Evolutionary conservation across 495 filamentous ascomycete genomes (phyloP).

Genomic region (Aspergillus saccharolyticus): DNA sequence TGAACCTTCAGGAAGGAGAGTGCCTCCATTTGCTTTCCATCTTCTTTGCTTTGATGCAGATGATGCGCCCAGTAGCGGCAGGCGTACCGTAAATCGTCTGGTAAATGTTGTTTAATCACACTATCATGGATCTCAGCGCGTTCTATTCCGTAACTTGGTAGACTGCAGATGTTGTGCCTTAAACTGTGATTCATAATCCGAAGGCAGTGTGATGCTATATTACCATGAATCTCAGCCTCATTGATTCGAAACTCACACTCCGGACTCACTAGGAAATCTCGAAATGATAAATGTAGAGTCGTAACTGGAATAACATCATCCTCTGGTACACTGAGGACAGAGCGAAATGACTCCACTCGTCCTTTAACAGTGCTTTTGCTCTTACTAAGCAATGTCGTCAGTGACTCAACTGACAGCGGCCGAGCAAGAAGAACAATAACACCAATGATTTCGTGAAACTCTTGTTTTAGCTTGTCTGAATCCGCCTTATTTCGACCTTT

Average conservation of each 20-base stretch:
- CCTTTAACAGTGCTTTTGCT: not conserved
- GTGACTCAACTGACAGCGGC: conserved; percentile 18
- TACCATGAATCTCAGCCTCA: conserved; percentile 9
- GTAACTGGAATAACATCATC: conserved; percentile 14
- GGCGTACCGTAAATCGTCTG: conserved; percentile 32
- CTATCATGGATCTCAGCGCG: conserved; percentile 17
- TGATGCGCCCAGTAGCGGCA: conserved; percentile 44
- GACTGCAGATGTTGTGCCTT: conserved; percentile 35
- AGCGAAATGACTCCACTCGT: conserved; percentile 17
- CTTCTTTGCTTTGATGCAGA: conserved; percentile 26
- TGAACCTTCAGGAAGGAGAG: conserved; percentile 29
- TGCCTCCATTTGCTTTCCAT: conserved; percentile 14
- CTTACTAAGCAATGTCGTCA: conserved; percentile 13
- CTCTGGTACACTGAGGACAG: conserved; percentile 23
- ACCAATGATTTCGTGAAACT: conserved; percentile 20
- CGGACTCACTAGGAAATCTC: conserved; percentile 21
- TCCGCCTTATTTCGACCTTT: not conserved
- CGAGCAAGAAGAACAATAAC: conserved; percentile 20
- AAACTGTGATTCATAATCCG: conserved; percentile 25
- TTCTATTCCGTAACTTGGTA: conserved; percentile 21
- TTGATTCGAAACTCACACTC: conserved; percentile 25
- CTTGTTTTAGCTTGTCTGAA: not conserved
- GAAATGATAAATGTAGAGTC: conserved; percentile 25
- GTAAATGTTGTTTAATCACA: conserved; percentile 20
- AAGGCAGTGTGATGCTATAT: conserved; percentile 19